Base-by-base conservation (phyloP, 192 early-diverging fungal genomes). In the Blastocladiella britannica region DNA sequence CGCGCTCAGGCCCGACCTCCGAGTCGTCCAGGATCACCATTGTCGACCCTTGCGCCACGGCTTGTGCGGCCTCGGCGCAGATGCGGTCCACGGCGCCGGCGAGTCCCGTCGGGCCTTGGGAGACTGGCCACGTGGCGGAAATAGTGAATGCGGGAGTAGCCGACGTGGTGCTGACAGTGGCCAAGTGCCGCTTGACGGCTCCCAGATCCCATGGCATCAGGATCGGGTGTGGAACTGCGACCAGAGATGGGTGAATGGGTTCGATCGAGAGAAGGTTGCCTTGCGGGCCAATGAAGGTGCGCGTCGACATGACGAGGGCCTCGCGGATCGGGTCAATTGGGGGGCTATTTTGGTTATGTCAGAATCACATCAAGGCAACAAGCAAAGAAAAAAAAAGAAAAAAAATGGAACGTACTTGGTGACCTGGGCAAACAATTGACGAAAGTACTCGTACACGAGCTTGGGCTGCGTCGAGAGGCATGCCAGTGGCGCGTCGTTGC, bases 291-390 rank as follows among this genome's bases (percentile, higher is more conserved):
- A 97, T 74, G 67, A 90, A 89, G 76, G 91, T 93, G 29, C 83
- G 80, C 26, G 93, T 76, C 22, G 88, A 90, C 94, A 97, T 97
- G 74, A 97, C 91, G 62, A 95, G 85, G 58, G 88, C 84, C 70
- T 97, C 91, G 63, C 94, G 89, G 66, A 97, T 95, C 55, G 94
- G 94, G 74, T 97, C 94, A 60, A 97, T 95, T 2, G 94, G 94
- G 58, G 94, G 94, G 69, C n/a, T n/a, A n/a, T n/a, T n/a, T n/a
- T n/a, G n/a, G n/a, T n/a, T n/a, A n/a, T n/a, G n/a, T n/a, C 24
- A 7, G 7, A 56, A 27, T 6, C n/a, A 28, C 9, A 56, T 56
- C 25, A 12, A 12, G 5, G 20, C n/a, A n/a, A n/a, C n/a, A n/a
- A n/a, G n/a, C n/a, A n/a, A n/a, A n/a, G n/a, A n/a, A n/a, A n/a